Percentiles rank a stretch among this genome's conserved stretches.
Evolutionary conservation across 805 yeast species (phyloP).

Genomic region (Hanseniaspora meyeri): DNA sequence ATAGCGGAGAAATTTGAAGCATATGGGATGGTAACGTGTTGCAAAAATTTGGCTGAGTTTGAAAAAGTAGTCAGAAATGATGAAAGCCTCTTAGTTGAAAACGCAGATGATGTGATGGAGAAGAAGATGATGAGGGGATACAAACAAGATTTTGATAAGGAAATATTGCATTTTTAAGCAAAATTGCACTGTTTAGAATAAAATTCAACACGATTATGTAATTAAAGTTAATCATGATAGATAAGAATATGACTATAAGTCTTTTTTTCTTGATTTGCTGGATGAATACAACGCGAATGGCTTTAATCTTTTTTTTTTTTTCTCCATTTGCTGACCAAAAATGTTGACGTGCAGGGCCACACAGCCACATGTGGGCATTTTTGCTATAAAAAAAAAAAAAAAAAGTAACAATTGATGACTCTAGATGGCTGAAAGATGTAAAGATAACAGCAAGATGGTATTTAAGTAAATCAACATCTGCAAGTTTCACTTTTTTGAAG

Average conservation of each 20-base stretch:
- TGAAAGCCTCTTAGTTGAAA: neutral
- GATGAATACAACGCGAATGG: neutral
- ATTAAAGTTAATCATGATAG: neutral
- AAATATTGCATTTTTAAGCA: neutral
- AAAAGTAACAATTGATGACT: neutral
- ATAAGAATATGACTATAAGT: neutral
- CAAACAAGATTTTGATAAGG: neutral
- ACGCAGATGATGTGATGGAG: neutral
- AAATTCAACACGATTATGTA: neutral
- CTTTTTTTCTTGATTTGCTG: too few species aligned
- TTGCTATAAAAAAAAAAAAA: neutral
- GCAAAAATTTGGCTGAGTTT: constrained; percentile 7
- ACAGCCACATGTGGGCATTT: neutral
- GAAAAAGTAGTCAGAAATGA: neutral
- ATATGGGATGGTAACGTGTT: constrained; percentile 24
- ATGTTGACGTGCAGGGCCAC: too few species aligned
- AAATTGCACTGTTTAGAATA: too few species aligned
- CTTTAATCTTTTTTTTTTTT: too few species aligned
- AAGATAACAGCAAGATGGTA: neutral
- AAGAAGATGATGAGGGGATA: neutral
- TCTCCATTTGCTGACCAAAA: too few species aligned
- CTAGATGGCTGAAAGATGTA: neutral
- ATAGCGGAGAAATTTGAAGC: constrained; percentile 47
- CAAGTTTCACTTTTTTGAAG: neutral
- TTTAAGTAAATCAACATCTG: neutral